phyloP scores from a whole-genome alignment of 345 rosid genomes.

The Diplotaxis tenuifolia region DNA sequence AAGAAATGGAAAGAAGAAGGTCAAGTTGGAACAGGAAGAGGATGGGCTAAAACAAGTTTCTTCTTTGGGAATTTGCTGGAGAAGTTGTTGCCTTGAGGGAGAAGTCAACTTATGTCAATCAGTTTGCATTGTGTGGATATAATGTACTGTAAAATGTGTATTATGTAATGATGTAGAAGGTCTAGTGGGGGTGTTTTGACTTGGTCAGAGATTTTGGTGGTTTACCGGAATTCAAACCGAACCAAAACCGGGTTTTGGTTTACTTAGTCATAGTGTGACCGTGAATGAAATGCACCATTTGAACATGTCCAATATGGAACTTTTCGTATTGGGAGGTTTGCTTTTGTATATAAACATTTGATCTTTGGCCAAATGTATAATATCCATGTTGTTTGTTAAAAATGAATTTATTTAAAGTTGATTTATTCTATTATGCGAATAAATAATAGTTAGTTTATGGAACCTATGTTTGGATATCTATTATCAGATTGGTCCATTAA shows the following conservation, averaged over 20 bases:
- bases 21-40: slow-evolving; percentile 53
- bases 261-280: slow-evolving; percentile 12
- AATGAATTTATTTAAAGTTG: neutral
- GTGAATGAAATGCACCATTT: slow-evolving; percentile 6
- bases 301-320: slow-evolving; percentile 26
- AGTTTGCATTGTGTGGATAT: slow-evolving; percentile 22
- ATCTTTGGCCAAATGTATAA: slow-evolving; percentile 15
- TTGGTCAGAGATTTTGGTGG: slow-evolving; percentile 25
- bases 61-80: slow-evolving; percentile 85
- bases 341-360: slow-evolving; percentile 1
- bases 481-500: neutral
- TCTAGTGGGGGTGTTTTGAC: slow-evolving; percentile 12
- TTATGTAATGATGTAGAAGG: slow-evolving; percentile 21
- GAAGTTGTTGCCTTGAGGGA: slow-evolving; percentile 64
- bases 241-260: slow-evolving; percentile 24
- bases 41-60: slow-evolving; percentile 82
- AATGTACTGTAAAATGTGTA: slow-evolving; percentile 31
- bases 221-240: slow-evolving; percentile 19
- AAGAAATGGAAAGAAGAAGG: slow-evolving; percentile 40
- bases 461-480: neutral
- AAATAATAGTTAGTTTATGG: neutral
- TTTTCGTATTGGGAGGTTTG: slow-evolving; percentile 12
- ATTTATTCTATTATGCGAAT: neutral
- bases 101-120: neutral
- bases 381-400: neutral